These are phyloP conservation scores for Lactarius tabidus DNA, from an alignment of 768 basidiomycete genomes.

Conservation along the genomic window DNA sequence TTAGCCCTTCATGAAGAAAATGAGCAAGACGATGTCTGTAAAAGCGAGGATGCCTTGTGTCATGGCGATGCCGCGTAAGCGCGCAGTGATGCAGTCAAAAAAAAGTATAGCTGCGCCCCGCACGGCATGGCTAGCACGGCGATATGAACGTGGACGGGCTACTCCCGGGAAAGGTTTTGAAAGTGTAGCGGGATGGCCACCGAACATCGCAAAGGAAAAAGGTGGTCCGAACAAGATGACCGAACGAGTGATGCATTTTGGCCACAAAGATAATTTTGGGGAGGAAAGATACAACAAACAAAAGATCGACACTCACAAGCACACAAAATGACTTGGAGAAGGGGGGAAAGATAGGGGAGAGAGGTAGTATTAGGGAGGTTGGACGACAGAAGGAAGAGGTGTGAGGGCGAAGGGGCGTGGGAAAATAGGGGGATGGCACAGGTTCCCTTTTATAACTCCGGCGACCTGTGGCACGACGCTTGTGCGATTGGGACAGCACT, in stretches of 20 bases:
- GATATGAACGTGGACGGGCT: not conserved
- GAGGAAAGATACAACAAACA: not conserved
- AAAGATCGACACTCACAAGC: constrained; percentile 14
- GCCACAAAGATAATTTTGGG: constrained; percentile 2
- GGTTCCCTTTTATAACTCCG: constrained; percentile 26
- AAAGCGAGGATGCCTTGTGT: constrained; percentile 8
- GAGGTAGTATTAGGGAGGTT: constrained; percentile 14
- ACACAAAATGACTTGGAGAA: constrained; percentile 6
- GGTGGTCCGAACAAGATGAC: constrained; percentile 13
- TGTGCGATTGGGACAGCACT: constrained; percentile 3
- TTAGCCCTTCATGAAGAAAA: constrained; percentile 8
- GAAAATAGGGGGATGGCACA: constrained; percentile 26
- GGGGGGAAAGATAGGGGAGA: constrained; percentile 12
- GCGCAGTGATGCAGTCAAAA: constrained; percentile 2
- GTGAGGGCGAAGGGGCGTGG: constrained; percentile 30
- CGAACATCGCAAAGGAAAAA: not conserved
- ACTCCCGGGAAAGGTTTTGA: not conserved
- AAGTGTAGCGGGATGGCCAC: not conserved
- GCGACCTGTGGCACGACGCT: constrained; percentile 23
- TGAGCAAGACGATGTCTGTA: not conserved
- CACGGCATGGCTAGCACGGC: not conserved
- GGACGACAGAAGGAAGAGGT: constrained; percentile 27
- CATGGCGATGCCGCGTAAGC: constrained; percentile 13
- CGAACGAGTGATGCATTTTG: not conserved
- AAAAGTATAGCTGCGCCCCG: not conserved